Percentiles rank a stretch among this genome's conserved stretches.
Conservation (phyloP, 2,329 filamentous ascomycete species). For the Cytospora chrysosperma region DNA sequence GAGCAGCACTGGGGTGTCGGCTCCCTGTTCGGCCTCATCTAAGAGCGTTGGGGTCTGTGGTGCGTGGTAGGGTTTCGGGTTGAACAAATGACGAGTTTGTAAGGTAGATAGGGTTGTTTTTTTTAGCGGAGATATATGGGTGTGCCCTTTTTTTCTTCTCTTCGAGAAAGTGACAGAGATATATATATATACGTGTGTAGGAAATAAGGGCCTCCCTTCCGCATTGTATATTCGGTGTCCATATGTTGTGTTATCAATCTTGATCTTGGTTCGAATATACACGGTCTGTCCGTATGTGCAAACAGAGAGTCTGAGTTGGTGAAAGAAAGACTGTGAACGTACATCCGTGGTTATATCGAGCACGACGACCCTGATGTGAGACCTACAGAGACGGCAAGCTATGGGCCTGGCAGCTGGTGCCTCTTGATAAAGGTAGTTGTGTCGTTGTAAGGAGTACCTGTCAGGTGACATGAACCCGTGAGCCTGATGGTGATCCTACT, state of each 20-base stretch:
- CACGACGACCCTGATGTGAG: not conserved
- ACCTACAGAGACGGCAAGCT: not conserved
- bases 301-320: not conserved
- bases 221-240: not conserved
- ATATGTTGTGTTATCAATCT: not conserved
- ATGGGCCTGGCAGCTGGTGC: not conserved
- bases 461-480: too few species aligned
- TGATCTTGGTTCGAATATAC: not conserved
- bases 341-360: too few species aligned
- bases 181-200: too few species aligned
- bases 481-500: too few species aligned
- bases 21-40: constrained; percentile 42
- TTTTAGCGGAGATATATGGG: not conserved
- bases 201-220: not conserved
- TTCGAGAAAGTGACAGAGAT: not conserved
- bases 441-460: not conserved
- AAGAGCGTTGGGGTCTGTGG: not conserved
- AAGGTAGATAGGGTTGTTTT: not conserved
- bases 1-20: constrained; percentile 79
- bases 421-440: not conserved
- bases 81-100: not conserved
- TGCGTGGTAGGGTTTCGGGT: not conserved
- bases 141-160: not conserved
- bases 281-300: not conserved
- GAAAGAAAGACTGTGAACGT: too few species aligned